Conservation (phyloP, 495 filamentous ascomycete genomes). For the Talaromyces stipitatus region DNA sequence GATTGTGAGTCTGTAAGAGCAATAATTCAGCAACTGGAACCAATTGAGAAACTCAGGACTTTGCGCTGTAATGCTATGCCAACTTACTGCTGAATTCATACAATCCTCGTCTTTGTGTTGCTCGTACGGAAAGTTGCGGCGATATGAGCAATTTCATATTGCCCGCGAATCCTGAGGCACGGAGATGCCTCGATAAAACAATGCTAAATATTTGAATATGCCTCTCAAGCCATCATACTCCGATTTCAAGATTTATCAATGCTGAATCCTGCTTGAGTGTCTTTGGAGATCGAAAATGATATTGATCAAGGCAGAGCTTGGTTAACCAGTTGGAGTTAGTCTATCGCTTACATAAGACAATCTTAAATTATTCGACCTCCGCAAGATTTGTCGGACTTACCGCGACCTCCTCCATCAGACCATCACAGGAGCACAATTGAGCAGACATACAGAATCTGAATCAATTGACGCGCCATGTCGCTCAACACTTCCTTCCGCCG, state of each 20-base stretch:
- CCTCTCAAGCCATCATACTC: not conserved
- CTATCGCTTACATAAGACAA: not conserved
- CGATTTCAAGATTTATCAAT: not conserved
- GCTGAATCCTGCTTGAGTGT: not conserved
- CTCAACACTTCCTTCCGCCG: slow-evolving; percentile 37
- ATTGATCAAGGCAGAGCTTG: not conserved
- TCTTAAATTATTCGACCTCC: slow-evolving; percentile 2
- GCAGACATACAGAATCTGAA: not conserved
- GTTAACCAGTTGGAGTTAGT: not conserved
- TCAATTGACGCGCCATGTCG: slow-evolving; percentile 20
- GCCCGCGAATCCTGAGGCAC: not conserved
- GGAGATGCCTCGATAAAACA: not conserved
- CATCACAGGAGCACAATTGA: not conserved
- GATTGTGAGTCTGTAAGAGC: not conserved
- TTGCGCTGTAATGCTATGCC: not conserved
- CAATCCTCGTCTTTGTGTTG: not conserved
- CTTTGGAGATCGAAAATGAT: not conserved
- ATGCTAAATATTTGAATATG: not conserved
- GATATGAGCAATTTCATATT: not conserved
- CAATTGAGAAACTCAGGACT: not conserved
- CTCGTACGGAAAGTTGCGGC: not conserved
- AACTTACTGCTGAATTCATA: not conserved
- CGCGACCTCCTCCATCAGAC: not conserved
- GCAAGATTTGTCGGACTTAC: slow-evolving; percentile 1
- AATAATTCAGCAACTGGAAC: not conserved